Percentiles rank a stretch among this genome's conserved stretches.
phyloP scores from a whole-genome alignment of 805 yeast species.

The Starmerella apis region DNA sequence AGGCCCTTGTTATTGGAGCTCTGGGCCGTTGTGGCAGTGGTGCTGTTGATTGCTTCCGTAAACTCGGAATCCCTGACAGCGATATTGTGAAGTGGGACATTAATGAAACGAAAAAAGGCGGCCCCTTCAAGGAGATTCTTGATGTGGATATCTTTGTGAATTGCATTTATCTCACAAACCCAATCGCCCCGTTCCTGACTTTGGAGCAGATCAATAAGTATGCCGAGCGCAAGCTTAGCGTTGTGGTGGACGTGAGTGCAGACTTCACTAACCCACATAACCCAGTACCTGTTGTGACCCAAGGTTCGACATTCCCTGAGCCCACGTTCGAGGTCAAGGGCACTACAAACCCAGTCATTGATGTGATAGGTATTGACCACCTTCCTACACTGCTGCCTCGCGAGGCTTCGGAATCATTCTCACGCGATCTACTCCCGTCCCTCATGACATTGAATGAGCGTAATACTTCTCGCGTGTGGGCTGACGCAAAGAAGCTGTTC shows the following conservation, averaged over 20 bases:
- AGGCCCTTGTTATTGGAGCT: slow-evolving; percentile 86
- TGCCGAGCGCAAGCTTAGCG: slow-evolving; percentile 62
- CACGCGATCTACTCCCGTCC: slow-evolving; percentile 80
- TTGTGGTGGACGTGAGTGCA: slow-evolving; percentile 95
- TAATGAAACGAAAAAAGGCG: slow-evolving; percentile 92
- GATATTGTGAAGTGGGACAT: slow-evolving; percentile 92
- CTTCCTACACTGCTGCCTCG: slow-evolving; percentile 92
- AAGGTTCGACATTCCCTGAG: slow-evolving; percentile 80
- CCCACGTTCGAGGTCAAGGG: slow-evolving; percentile 76
- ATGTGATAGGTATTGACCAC: slow-evolving; percentile 93
- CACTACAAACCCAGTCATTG: slow-evolving; percentile 75
- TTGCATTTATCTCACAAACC: slow-evolving; percentile 88
- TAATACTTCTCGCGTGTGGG: slow-evolving; percentile 81
- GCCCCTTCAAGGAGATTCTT: slow-evolving; percentile 90
- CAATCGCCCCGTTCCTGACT: slow-evolving; percentile 86
- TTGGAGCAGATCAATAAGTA: slow-evolving; percentile 52
- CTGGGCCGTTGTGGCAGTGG: slow-evolving; percentile 98
- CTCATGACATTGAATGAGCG: slow-evolving; percentile 76
- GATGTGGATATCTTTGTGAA: slow-evolving; percentile 82
- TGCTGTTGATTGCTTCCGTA: slow-evolving; percentile 72
- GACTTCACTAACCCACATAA: slow-evolving; percentile 98
- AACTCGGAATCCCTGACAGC: slow-evolving; percentile 77
- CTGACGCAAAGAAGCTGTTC: slow-evolving; percentile 70
- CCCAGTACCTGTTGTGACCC: slow-evolving; percentile 87
- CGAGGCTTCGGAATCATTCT: slow-evolving; percentile 89